These are phyloP conservation scores for Sordaria brevicollis DNA, from an alignment of 495 filamentous ascomycete genomes.

Conservation along the genomic window DNA sequence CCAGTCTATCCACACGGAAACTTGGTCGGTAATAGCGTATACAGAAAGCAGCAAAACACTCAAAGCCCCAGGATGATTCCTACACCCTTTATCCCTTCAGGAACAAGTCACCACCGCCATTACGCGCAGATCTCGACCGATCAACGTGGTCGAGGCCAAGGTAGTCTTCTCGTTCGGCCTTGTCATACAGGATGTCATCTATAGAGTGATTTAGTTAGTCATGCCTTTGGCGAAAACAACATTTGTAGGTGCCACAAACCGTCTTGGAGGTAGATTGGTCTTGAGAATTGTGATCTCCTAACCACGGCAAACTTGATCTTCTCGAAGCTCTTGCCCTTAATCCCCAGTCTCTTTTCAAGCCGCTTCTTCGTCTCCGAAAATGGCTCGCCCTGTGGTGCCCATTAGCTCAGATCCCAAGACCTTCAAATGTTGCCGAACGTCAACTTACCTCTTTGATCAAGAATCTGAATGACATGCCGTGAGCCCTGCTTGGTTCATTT, in stretches of 20 bases:
- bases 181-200: conserved; percentile 80
- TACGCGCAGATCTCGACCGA: conserved; percentile 43
- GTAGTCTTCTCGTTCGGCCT: conserved; percentile 60
- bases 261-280: conserved; percentile 74
- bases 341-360: conserved; percentile 76
- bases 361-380: conserved; percentile 90
- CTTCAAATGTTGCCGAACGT: neutral
- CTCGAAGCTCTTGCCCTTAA: conserved; percentile 97
- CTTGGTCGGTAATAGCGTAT: neutral
- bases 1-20: neutral
- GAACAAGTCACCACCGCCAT: conserved; percentile 46
- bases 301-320: conserved; percentile 95
- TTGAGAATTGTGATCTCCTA: conserved; percentile 54
- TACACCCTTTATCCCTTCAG: conserved; percentile 33
- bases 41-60: neutral
- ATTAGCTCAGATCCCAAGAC: neutral
- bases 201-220: conserved; percentile 2
- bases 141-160: conserved; percentile 89
- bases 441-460: conserved; percentile 65
- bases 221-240: neutral
- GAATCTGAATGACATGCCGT: conserved; percentile 84
- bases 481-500: conserved; percentile 62
- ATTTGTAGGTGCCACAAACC: conserved; percentile 44
- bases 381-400: conserved; percentile 52
- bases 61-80: neutral